phyloP scores from a whole-genome alignment of 805 yeast genomes.

The Tetrapisispora namnaoensis region DNA sequence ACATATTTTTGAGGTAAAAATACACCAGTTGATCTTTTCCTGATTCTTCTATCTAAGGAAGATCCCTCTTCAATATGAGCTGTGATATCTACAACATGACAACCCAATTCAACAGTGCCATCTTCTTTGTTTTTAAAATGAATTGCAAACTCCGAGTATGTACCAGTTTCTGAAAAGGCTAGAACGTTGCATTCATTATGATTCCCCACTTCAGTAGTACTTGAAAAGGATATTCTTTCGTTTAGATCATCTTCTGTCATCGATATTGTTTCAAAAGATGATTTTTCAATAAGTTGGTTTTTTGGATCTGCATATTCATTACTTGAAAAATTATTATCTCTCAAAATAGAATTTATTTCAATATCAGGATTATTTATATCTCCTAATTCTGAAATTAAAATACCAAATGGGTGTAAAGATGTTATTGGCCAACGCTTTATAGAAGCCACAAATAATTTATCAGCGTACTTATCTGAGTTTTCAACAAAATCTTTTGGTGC shows the following conservation, averaged over 20 bases:
- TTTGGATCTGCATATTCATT: conserved; percentile 60
- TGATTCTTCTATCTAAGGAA: conserved; percentile 74
- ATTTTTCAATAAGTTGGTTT: conserved; percentile 23
- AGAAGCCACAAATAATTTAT: conserved; percentile 83
- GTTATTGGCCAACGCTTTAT: conserved; percentile 99
- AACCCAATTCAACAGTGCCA: conserved; percentile 61
- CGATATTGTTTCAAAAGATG: conserved; percentile 16
- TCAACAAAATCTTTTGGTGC: conserved; percentile 95
- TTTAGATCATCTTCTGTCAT: conserved; percentile 14
- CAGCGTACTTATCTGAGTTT: conserved; percentile 72
- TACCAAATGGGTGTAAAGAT: conserved; percentile 95
- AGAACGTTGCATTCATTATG: conserved; percentile 23
- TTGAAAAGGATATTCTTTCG: conserved; percentile 15
- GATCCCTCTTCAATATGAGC: conserved; percentile 65
- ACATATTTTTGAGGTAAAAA: conserved; percentile 68
- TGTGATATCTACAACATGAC: conserved; percentile 77
- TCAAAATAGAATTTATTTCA: conserved; percentile 78
- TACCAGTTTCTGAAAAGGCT: conserved; percentile 27
- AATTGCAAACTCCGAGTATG: conserved; percentile 62
- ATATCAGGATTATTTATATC: conserved; percentile 64
- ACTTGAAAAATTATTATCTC: conserved; percentile 76
- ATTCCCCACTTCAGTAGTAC: conserved; percentile 13
- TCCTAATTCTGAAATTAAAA: conserved; percentile 80
- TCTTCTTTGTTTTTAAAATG: conserved; percentile 59
- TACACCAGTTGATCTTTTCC: conserved; percentile 83